Base-by-base conservation (phyloP, 768 basidiomycete species). In the Rhodosporidiobolus odoratus region DNA sequence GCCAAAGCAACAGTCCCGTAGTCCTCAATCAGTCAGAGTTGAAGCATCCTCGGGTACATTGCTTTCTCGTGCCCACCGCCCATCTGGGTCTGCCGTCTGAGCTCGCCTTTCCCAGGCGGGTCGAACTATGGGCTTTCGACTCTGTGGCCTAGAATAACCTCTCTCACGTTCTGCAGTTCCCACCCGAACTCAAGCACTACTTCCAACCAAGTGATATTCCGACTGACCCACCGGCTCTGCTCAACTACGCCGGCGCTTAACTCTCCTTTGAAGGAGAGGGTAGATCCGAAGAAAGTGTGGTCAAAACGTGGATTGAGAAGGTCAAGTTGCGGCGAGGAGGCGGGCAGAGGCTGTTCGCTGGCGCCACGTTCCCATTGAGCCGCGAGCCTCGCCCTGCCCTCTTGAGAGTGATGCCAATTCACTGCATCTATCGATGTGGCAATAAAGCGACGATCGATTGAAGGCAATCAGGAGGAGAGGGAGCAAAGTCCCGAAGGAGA, bases 221-320 rank as follows among this genome's bases (percentile, higher is more conserved):
- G 10, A 85, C 85, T 47, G 82, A 84, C 74, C 82, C 80, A 23
- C 80, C 82, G 1, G 83, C 85, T 57, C 71, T 87, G 66, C 79
- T 88, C 70, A 83, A 88, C 64, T 84, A 85, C 72, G 77, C 82
- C 53, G 84, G 86, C 0, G 82, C 84, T 2, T 83, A 88, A 75
- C 62, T 87, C 25, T 75, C 88, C 58, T 78, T 88, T 38, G n/a
- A n/a, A n/a, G n/a, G n/a, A n/a, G n/a, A n/a, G n/a, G n/a, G n/a
- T n/a, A n/a, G n/a, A n/a, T n/a, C n/a, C n/a, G n/a, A n/a, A n/a
- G n/a, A n/a, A n/a, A n/a, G n/a, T n/a, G n/a, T n/a, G n/a, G n/a
- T n/a, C n/a, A n/a, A n/a, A n/a, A n/a, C n/a, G n/a, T n/a, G n/a
- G n/a, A n/a, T n/a, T n/a, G n/a, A n/a, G n/a, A n/a, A n/a, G n/a